Evolutionary conservation across 345 rosid species (phyloP), one percentile per base, ranked within the genome.

Genomic region (Draba incana): DNA sequence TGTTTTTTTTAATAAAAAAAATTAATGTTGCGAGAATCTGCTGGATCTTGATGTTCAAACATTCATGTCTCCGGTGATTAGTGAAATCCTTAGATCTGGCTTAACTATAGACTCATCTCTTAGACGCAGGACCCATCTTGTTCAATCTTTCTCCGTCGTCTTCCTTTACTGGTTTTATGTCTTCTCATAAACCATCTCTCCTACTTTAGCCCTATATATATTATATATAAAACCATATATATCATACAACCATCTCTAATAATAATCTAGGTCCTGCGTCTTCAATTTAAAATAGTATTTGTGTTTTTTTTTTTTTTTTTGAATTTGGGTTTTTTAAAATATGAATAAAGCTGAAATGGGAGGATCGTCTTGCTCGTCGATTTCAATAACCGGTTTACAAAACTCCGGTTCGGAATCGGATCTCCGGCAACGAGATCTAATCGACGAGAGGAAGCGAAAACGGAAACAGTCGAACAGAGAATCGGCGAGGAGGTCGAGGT

Each of bases 141-240:
- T 94, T 91, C 99, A 94, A 80, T 94, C 97, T 51, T 91, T 94
- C 88, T 94, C 99, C 3, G 97, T 94, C 61, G 95, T 80, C 24
- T 91, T 94, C 80, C 97, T 94, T 33, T 89, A 94, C 85, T 94
- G 96, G 92, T 80, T 94, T 72, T 94, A 94, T 62, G 92, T 89
- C 44, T 93, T 94, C 69, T 94, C 99, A 84, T 74, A 50, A 88
- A 75, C 68, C 51, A 28, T 25, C 66, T 46, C 75, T 54, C 55
- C 74, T 3, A 28, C 3, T 69, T 62, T 61, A 51, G 48, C 77
- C 68, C 0, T 59, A 31, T 52, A 25, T 16, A 69, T 51, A 69
- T 55, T 16, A 69, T 51, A 69, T 56, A 11, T 47, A 51, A 13
- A 15, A 24, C 52, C 9, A 69, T 27, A 59, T 27, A 59, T 39